A percentile compares a stretch with the other conserved stretches of the same genome.
These are phyloP conservation scores for Larix sibirica DNA, from an alignment of 83 land plant species.

Conservation along the genomic window DNA sequence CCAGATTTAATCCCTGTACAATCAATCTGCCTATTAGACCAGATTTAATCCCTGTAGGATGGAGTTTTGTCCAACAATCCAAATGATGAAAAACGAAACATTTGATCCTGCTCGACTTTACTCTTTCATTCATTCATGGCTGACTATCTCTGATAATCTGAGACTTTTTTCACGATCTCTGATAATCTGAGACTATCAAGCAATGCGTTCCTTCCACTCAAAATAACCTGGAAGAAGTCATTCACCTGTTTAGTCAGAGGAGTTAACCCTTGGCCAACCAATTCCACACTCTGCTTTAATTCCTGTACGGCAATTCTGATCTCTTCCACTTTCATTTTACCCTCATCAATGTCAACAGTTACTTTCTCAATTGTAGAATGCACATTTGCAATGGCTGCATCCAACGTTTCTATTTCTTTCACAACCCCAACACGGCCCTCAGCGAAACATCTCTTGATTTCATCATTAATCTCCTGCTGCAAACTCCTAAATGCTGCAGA, in stretches of 20 bases:
- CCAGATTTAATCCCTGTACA: not conserved
- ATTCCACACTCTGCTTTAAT: slow-evolving; percentile 23
- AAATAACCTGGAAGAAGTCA: slow-evolving; percentile 57
- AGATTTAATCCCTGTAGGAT: not conserved
- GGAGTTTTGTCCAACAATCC: no score
- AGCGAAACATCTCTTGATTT: slow-evolving; percentile 21
- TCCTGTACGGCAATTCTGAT: slow-evolving; percentile 18
- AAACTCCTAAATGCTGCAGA: slow-evolving; percentile 33
- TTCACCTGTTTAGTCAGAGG: slow-evolving; percentile 49
- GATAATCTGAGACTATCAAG: slow-evolving; percentile 26
- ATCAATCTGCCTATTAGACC: not conserved
- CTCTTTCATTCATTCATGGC: not conserved
- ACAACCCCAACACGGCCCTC: slow-evolving; percentile 16
- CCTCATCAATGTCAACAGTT: not conserved
- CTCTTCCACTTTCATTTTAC: slow-evolving; percentile 11
- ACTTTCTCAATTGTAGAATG: slow-evolving; percentile 19
- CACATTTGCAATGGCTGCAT: slow-evolving; percentile 25
- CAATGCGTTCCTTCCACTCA: slow-evolving; percentile 66
- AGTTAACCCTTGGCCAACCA: slow-evolving; percentile 42
- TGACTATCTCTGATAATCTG: not conserved
- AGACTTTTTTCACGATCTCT: not conserved
- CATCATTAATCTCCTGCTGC: slow-evolving; percentile 34
- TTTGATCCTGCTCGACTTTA: no score
- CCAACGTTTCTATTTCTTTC: slow-evolving; percentile 42
- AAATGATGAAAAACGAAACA: no score